Percentiles rank a stretch among this genome's conserved stretches.
Evolutionary conservation across 2,329 filamentous ascomycete species (phyloP).

Genomic region (Exophiala alcalophila): DNA sequence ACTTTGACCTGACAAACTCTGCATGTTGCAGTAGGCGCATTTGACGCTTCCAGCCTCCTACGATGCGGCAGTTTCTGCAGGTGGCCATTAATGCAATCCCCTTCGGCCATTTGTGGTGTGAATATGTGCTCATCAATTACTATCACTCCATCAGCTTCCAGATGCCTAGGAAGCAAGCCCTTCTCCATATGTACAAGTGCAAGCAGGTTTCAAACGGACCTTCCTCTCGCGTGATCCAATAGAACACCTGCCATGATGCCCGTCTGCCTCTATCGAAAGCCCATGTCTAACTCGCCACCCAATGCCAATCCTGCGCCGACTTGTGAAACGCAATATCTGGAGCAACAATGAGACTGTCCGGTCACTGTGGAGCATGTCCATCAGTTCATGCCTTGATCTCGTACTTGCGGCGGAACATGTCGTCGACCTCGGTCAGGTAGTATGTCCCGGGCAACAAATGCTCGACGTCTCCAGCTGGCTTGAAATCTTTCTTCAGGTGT

Average conservation of each 20-base stretch:
- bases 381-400: constrained; percentile 69
- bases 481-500: constrained; percentile 76
- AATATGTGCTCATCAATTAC: too few relatives aligned
- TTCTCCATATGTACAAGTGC: constrained; percentile 23
- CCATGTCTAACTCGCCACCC: constrained; percentile 15
- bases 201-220: constrained; percentile 5
- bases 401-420: constrained; percentile 82
- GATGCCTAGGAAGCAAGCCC: constrained; percentile 1
- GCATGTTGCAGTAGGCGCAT: constrained; percentile 14
- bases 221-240: constrained; percentile 9
- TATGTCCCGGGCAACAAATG: constrained; percentile 67
- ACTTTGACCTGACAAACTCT: constrained; percentile 11
- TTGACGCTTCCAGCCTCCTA: constrained; percentile 4
- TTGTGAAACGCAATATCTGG: constrained; percentile 21
- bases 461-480: constrained; percentile 64
- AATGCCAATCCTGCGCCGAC: constrained; percentile 22
- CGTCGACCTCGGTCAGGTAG: constrained; percentile 76
- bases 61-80: constrained; percentile 17
- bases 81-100: too few relatives aligned
- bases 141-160: too few relatives aligned
- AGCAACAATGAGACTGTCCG: constrained; percentile 19
- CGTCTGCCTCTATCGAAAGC: constrained; percentile 9
- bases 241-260: constrained; percentile 10
- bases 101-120: too few relatives aligned
- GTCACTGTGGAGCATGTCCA: constrained; percentile 1